These are phyloP conservation scores for Phytophthora megakarya DNA, from an alignment of 352 stramenopile genomes.

Conservation along the genomic window DNA sequence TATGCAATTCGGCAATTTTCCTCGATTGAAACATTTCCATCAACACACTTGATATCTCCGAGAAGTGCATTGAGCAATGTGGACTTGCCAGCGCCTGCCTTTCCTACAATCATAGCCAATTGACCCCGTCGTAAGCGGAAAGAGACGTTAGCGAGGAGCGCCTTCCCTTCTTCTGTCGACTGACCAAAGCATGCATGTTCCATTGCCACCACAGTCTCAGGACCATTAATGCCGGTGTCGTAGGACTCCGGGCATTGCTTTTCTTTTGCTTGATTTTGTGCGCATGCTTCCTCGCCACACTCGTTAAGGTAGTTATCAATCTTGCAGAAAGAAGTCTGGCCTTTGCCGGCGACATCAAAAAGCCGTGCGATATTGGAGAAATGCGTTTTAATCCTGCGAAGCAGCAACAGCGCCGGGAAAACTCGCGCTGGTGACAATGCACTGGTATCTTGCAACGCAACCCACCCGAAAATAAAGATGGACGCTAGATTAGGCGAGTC, in stretches of 20 bases:
- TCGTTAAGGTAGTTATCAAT: slow-evolving; percentile 31
- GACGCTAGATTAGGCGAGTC: slow-evolving; percentile 44
- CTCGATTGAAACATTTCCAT: slow-evolving; percentile 44
- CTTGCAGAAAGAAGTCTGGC: slow-evolving; percentile 32
- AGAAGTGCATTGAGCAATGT: slow-evolving; percentile 58
- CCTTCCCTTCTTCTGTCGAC: slow-evolving; percentile 28
- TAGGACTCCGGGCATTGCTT: not conserved
- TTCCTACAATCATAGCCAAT: slow-evolving; percentile 62
- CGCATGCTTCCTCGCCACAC: slow-evolving; percentile 6
- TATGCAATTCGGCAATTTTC: slow-evolving; percentile 64
- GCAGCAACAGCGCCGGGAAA: slow-evolving; percentile 41
- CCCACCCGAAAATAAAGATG: slow-evolving; percentile 46
- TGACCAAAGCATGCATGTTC: slow-evolving; percentile 52
- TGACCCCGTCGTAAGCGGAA: slow-evolving; percentile 49
- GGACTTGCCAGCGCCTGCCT: slow-evolving; percentile 70
- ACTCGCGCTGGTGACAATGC: slow-evolving; percentile 39
- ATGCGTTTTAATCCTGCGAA: slow-evolving; percentile 41
- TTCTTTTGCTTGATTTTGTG: slow-evolving; percentile 9
- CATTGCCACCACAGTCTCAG: slow-evolving; percentile 42
- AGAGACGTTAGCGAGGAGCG: slow-evolving; percentile 62
- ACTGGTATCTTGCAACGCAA: slow-evolving; percentile 35
- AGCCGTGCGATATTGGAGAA: slow-evolving; percentile 35
- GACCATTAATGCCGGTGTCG: not conserved
- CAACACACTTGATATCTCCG: slow-evolving; percentile 47
- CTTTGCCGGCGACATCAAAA: slow-evolving; percentile 31